Base-by-base conservation (phyloP, 495 filamentous ascomycete genomes). In the Usnea hakonensis region DNA sequence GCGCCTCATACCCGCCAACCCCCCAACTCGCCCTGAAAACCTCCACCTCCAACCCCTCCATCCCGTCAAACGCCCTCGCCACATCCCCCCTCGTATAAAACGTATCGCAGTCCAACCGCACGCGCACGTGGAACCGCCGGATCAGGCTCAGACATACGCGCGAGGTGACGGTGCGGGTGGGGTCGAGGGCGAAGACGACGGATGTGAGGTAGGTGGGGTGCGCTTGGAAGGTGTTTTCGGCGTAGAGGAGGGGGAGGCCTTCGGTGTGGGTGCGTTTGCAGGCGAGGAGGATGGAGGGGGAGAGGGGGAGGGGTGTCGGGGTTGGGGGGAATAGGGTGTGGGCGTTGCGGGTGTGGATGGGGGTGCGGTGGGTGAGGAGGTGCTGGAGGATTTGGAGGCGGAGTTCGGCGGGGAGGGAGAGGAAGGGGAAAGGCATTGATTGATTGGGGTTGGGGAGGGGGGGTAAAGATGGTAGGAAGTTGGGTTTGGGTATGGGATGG, bases 341-440 rank as follows among this genome's bases (percentile, higher is more conserved):
- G 30, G 74, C 70, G 11, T 81, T 79, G 54, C 85, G 79, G 14
- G 88, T 78, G 64, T 85, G 81, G 37, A 88, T 72, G 26, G 74
- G 73, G 21, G 72, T 68, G 2, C 46, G 46, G 23, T 71, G 68
- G 43, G 72, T 69, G 60, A 88, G 83, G 57, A 81, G 69, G 55
- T 79, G 66, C 41, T 71, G 75, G 69, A 85, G 86, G 19, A 89
- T 78, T 55, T 80, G 79, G 43, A 80, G 64, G 16, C 85, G 84
- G 57, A 89, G 68, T 69, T 89, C 86, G 40, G 78, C 74, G 1
- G 86, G 86, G 11, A 89, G 74, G 28, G 80, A 75, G 66, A 86
- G 75, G 70, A 88, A 86, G 37, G 73, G 78, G 66, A 89, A 88
- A 0, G 80, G 76, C 50, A 67, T 64, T 37, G 48, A n/a, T n/a